phyloP scores from a whole-genome alignment of 345 rosid genomes.

The Leavenworthia alabamica region DNA sequence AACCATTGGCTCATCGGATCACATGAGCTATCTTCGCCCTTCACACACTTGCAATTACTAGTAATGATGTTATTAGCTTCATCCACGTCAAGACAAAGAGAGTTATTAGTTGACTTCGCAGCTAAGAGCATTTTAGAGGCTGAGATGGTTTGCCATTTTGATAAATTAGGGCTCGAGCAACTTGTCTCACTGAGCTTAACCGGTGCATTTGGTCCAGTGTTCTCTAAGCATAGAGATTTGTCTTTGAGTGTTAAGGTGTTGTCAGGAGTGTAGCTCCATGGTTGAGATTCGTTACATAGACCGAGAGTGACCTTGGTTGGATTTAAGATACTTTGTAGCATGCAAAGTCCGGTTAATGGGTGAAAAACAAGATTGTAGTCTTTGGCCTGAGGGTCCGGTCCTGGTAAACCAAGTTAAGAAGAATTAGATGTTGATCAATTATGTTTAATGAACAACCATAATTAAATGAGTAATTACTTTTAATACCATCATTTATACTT shows the following conservation, averaged over 20 bases:
- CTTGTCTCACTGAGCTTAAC: constrained; percentile 34
- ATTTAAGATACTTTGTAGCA: no score
- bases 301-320: constrained; percentile 45
- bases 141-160: constrained; percentile 58
- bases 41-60: constrained; percentile 47
- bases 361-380: no score
- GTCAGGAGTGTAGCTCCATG: constrained; percentile 51
- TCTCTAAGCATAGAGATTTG: constrained; percentile 52
- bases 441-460: no score
- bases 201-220: no score
- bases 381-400: no score
- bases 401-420: no score
- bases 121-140: constrained; percentile 74
- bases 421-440: no score
- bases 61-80: no score
- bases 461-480: no score
- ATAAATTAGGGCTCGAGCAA: constrained; percentile 38
- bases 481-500: no score
- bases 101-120: constrained; percentile 14
- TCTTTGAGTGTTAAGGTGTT: constrained; percentile 42
- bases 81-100: constrained; percentile 35
- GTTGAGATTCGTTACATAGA: constrained; percentile 54
- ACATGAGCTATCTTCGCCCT: constrained; percentile 41
- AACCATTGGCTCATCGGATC: constrained; percentile 58
- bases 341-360: no score